Evolutionary conservation across 2,329 filamentous ascomycete species (phyloP).

Genomic region (Plectosphaerella sp.): DNA sequence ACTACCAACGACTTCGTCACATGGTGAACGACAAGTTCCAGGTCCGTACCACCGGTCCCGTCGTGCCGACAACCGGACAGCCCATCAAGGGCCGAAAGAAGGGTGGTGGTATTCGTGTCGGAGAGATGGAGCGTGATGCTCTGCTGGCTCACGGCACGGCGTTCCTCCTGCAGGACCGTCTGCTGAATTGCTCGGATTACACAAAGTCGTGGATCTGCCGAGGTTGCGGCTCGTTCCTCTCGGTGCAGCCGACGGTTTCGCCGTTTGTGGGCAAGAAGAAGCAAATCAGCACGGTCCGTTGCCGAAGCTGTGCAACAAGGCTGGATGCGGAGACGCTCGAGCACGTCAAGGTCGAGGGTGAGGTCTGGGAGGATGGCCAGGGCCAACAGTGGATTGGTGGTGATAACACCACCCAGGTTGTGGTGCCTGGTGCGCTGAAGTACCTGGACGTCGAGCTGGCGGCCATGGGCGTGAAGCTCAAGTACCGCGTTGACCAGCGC

Average conservation of each 20-base stretch:
- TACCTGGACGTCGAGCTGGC: constrained; percentile 93
- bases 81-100: constrained; percentile 96
- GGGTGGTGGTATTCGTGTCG: constrained; percentile 96
- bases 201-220: constrained; percentile 86
- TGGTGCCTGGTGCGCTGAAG: constrained; percentile 86
- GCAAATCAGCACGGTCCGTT: constrained; percentile 67
- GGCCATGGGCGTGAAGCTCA: constrained; percentile 94
- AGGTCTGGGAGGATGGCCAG: constrained; percentile 90
- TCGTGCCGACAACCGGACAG: constrained; percentile 86
- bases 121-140: constrained; percentile 98
- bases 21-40: constrained; percentile 99
- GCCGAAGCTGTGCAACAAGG: constrained; percentile 68
- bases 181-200: constrained; percentile 97
- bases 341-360: constrained; percentile 56
- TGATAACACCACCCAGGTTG: constrained; percentile 85
- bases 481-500: constrained; percentile 65
- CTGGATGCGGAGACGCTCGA: constrained; percentile 54
- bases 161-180: constrained; percentile 88
- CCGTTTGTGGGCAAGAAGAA: constrained; percentile 61
- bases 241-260: constrained; percentile 74
- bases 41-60: constrained; percentile 90
- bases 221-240: constrained; percentile 83
- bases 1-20: constrained; percentile 96
- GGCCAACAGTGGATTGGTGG: constrained; percentile 83
- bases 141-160: constrained; percentile 92